Evolutionary conservation across 202 grass and related monocot genomes (phyloP), one percentile per base, ranked within the genome.

Genomic region (Sporobolus alterniflorus): DNA sequence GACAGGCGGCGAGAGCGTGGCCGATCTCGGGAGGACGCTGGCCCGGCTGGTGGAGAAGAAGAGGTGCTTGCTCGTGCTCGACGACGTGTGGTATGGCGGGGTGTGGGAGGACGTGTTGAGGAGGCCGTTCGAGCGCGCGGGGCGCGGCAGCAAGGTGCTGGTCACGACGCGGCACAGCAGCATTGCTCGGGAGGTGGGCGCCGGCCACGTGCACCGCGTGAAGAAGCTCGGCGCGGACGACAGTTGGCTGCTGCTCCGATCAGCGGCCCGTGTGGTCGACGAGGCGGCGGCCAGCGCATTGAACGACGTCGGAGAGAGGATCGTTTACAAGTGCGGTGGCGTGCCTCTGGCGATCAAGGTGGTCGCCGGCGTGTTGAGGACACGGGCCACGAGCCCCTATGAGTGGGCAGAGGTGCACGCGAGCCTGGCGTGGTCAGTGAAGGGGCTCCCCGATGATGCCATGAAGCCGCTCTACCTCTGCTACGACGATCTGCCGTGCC

Each of bases 401-500:
- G 88, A 76, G 62, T 94, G 92, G 94, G 21, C 22, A 33, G 69
- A 42, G 44, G 64, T 97, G 69, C 85, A 65, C 26, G 34, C 40
- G 9, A 88, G 83, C 72, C 47, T 61, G 33, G 78, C 83, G 44
- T 94, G 94, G 92, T 30, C 33, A 6, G 79, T 83, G 40, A 80
- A 94, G 75, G 71, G 78, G 80, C 86, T 91, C n/a, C 83, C 69
- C 10, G 76, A 94, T 3, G 74, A 87, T 13, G 76, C 83, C 69
- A 84, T 79, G 72, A 83, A 20, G 73, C 66, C 88, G 2, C 78
- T 97, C 15, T 92, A 92, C 89, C 25, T 97, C 32, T 81, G 92
- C 61, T 94, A 92, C 46, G 76, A 87, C 12, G 92, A 97, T 64
- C 77, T 94, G 81, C 80, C 90, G 9, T 81, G 80, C 64, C 86